Evolutionary conservation across 176 grass and related monocot genomes (phyloP).

Genomic region (Bromus sterilis): DNA sequence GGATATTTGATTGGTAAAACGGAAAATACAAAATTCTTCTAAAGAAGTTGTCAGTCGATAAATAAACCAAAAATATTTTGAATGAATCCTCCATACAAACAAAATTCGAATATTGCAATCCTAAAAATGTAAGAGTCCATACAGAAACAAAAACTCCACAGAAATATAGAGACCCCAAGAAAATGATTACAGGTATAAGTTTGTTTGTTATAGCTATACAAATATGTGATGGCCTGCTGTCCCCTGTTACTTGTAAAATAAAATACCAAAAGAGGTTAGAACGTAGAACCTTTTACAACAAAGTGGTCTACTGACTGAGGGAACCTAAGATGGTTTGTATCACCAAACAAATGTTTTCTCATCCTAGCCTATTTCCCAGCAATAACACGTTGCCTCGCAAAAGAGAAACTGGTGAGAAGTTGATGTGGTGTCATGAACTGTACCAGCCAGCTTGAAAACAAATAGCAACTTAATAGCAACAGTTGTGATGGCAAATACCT

Average conservation of each 20-base stretch:
- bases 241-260: not conserved
- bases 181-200: not conserved
- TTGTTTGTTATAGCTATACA: not conserved
- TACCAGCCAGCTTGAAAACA: not conserved
- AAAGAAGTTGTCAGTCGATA: not conserved
- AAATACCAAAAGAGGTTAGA: not conserved
- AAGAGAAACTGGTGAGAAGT: not conserved
- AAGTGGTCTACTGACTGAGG: not conserved
- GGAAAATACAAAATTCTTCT: not conserved
- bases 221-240: not conserved
- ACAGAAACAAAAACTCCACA: too few relatives aligned
- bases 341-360: not conserved
- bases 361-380: not conserved
- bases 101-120: not conserved
- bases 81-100: not conserved
- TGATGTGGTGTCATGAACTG: not conserved
- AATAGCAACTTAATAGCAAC: not conserved
- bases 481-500: not conserved
- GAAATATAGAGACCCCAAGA: not conserved
- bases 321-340: not conserved
- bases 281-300: not conserved
- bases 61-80: not conserved
- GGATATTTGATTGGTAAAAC: too few relatives aligned
- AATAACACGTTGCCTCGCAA: not conserved
- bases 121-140: not conserved